phyloP scores from a whole-genome alignment of 208 protist species.

The Herpetomonas tarakana region DNA sequence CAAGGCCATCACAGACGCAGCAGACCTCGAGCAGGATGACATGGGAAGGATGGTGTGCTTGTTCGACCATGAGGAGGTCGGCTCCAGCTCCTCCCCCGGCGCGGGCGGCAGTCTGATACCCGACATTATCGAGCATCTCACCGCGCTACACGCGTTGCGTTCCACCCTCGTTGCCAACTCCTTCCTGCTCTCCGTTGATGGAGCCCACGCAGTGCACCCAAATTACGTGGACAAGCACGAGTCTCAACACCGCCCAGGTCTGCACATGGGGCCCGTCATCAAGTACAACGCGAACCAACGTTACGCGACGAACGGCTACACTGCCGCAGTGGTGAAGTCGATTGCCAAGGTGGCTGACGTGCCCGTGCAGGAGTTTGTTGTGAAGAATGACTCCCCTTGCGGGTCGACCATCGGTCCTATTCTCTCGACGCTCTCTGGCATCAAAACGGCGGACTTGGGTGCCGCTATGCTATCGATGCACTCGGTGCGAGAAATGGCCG shows the following conservation, averaged over 20 bases:
- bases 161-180: slow-evolving; percentile 81
- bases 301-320: slow-evolving; percentile 94
- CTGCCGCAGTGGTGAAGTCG: slow-evolving; percentile 79
- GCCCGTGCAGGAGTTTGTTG: slow-evolving; percentile 91
- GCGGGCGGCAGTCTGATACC: slow-evolving; percentile 69
- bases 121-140: slow-evolving; percentile 73
- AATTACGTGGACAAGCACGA: slow-evolving; percentile 96
- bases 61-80: slow-evolving; percentile 92
- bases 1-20: slow-evolving; percentile 63
- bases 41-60: slow-evolving; percentile 86
- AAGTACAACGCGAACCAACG: slow-evolving; percentile 97
- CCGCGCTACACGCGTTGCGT: slow-evolving; percentile 21
- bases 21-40: slow-evolving; percentile 51
- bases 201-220: slow-evolving; percentile 96
- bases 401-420: slow-evolving; percentile 98
- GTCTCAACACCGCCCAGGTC: slow-evolving; percentile 79
- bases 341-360: slow-evolving; percentile 67
- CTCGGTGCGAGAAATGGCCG: slow-evolving; percentile 96
- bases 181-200: slow-evolving; percentile 95
- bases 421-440: slow-evolving; percentile 85
- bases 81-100: slow-evolving; percentile 71
- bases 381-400: slow-evolving; percentile 97
- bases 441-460: slow-evolving; percentile 96
- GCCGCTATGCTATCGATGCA: slow-evolving; percentile 97
- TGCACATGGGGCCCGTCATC: slow-evolving; percentile 94